phyloP scores from a whole-genome alignment of 495 filamentous ascomycete species.

The Aspergillus sparsus region DNA sequence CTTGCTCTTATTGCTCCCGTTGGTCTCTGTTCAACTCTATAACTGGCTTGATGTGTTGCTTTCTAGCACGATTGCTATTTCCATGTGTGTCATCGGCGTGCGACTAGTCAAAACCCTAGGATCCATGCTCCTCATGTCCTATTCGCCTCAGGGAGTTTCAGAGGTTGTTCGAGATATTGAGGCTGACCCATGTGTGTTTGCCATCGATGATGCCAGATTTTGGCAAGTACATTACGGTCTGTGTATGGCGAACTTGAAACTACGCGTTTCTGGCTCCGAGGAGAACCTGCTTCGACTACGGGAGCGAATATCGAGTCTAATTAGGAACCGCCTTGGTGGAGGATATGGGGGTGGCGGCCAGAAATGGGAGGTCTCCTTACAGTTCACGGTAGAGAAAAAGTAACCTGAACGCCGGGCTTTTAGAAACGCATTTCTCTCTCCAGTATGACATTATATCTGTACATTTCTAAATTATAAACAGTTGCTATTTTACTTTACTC shows the following conservation, averaged over 20 bases:
- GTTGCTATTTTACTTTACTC: too few relatives aligned
- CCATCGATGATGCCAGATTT: slow-evolving; percentile 86
- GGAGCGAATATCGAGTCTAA: slow-evolving; percentile 70
- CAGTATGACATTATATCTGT: neutral
- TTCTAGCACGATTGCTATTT: slow-evolving; percentile 72
- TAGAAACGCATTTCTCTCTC: slow-evolving; percentile 1
- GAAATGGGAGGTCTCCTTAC: slow-evolving; percentile 80
- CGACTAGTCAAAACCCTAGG: slow-evolving; percentile 82
- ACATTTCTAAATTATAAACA: slow-evolving; percentile 1
- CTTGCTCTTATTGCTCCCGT: slow-evolving; percentile 78
- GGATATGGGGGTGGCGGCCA: slow-evolving; percentile 81
- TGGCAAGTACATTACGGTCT: slow-evolving; percentile 99
- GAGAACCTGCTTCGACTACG: slow-evolving; percentile 67
- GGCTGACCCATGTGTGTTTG: slow-evolving; percentile 69
- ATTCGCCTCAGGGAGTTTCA: slow-evolving; percentile 64
- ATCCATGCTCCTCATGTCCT: slow-evolving; percentile 93
- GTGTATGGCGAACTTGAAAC: slow-evolving; percentile 90
- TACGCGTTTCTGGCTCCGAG: slow-evolving; percentile 67
- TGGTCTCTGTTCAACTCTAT: slow-evolving; percentile 73
- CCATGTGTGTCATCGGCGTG: slow-evolving; percentile 84
- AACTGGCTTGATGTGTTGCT: slow-evolving; percentile 80
- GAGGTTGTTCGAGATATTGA: slow-evolving; percentile 84
- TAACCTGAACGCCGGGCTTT: slow-evolving; percentile 22
- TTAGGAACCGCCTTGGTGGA: slow-evolving; percentile 84
- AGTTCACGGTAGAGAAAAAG: slow-evolving; percentile 45